Evolutionary conservation across 192 early-diverging fungal genomes (phyloP), one percentile per base, ranked within the genome.

Genomic region (Coemansia sp.): DNA sequence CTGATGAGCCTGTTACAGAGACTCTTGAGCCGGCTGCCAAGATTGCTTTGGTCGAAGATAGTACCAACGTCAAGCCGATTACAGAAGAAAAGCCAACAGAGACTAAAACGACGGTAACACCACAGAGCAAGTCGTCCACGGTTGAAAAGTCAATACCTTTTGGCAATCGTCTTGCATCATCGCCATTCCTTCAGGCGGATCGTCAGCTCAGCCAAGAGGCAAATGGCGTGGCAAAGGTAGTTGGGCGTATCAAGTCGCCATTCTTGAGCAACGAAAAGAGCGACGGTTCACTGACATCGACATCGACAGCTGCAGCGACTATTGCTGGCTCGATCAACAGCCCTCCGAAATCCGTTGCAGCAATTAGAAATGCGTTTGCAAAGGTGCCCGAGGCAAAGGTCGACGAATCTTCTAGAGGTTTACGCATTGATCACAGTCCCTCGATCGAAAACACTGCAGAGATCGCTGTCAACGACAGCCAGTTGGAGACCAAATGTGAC

Each of bases 121-220:
- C 59, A 1, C 64, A 78, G 46, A 47, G 47, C 40, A 68, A 60
- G 51, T 5, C 59, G 0, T 37, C 57, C 0, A 52, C 50, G 2
- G 25, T 40, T 21, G 75, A 78, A 10, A 78, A 78, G 48, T 25
- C 38, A n/a, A 50, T 60, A 44, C 52, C 53, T 25, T 52, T 72
- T 52, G 69, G 76, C 19, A 57, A 49, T 43, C 57, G 59, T 9
- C 66, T 79, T 34, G 65, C 76, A 19, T 65, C 65, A 12, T 79
- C 76, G 23, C 76, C 76, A 12, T 79, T 79, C 66, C 42, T 79
- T 17, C 54, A 73, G 57, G 76, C 76, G 0, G 76, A 79, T 51
- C 65, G 76, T 4, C 60, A 63, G 41, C 41, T 63, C 21, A 12
- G 61, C 33, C 62, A 58, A 9, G 66, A 59, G 9, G 30, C 61